Evolutionary conservation across 2,329 filamentous ascomycete genomes (phyloP), one percentile per base, ranked within the genome.

Genomic region (Alternaria conjuncta): DNA sequence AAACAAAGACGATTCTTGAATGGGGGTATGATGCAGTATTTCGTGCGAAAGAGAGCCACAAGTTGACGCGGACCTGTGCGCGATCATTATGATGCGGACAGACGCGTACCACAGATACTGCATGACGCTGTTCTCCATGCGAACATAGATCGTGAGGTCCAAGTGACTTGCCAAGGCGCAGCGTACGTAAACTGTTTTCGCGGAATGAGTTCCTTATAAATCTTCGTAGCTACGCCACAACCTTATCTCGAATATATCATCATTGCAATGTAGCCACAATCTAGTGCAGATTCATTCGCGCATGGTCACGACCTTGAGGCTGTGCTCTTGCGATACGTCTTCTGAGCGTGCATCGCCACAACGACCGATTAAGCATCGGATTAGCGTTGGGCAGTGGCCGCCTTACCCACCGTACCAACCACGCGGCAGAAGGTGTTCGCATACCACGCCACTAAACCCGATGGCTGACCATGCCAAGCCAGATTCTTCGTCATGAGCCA

Each of bases 341-440:
- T 55, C n/a, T 44, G 11, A 28, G 32, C 53, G 25, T 44, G 53
- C 60, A 61, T 61, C 55, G 60, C 55, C 60, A 58, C 60, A 46
- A 49, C 60, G 36, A 58, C 60, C 18, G 25, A 15, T 30, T 23
- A 51, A 8, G 13, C 11, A 51, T 51, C 11, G 26, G 18, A 20
- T 18, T n/a, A 32, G 18, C 18, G 18, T 51, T 21, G 10, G 47
- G 30, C 49, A 36, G 28, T 51, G 49, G 49, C 49, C 49, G 49
- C 28, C 49, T 36, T 51, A 51, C 49, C 18, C 51, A 55, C 55
- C 45, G 47, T 51, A 51, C 49, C 18, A 58, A 55, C 55, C 45
- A 56, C 32, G 15, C 49, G 49, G 49, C 32, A 45, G 53, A n/a
- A 32, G 47, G 47, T 45, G 56, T 53, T 59, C 36, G 56, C 56